phyloP scores from a whole-genome alignment of 2,329 filamentous ascomycete genomes.

The Chaetomiaceae sp. region DNA sequence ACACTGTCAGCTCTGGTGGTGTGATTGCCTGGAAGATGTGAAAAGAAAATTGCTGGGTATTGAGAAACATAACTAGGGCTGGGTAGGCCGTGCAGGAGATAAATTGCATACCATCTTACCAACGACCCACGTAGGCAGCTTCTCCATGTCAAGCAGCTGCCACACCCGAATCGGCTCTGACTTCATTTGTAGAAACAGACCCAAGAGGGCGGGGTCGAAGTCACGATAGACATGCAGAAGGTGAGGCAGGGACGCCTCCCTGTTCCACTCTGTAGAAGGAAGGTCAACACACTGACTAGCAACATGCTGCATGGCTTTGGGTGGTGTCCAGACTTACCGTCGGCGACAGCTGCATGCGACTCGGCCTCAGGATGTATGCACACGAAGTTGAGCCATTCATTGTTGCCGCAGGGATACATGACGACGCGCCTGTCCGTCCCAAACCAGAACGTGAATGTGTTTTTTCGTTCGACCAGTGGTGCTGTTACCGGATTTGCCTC shows the following conservation, averaged over 20 bases:
- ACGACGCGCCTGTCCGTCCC: slow-evolving; percentile 38
- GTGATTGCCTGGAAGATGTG: no score
- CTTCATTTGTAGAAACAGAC: slow-evolving; percentile 37
- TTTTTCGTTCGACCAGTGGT: slow-evolving; percentile 26
- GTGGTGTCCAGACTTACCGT: slow-evolving; percentile 25
- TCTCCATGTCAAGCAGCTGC: slow-evolving; percentile 57
- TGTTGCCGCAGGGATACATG: slow-evolving; percentile 42
- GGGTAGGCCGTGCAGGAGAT: no score
- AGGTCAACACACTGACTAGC: slow-evolving; percentile 9
- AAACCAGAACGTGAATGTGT: slow-evolving; percentile 35
- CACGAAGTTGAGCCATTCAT: slow-evolving; percentile 43
- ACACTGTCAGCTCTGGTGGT: not conserved
- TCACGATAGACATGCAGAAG: slow-evolving; percentile 35
- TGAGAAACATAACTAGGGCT: no score
- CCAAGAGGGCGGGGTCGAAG: slow-evolving; percentile 37
- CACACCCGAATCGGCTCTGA: slow-evolving; percentile 48
- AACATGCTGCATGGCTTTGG: not conserved
- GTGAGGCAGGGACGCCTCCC: slow-evolving; percentile 30
- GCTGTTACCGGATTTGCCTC: slow-evolving; percentile 31
- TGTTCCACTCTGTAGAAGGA: slow-evolving; percentile 33
- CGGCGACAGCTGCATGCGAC: slow-evolving; percentile 28
- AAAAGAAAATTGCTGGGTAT: no score
- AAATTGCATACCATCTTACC: slow-evolving; percentile 35
- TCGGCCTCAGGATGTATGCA: slow-evolving; percentile 45
- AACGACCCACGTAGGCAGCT: slow-evolving; percentile 49